These are phyloP conservation scores for Alternaria sp. DNA, from an alignment of 2,329 filamentous ascomycete species.

Conservation along the genomic window DNA sequence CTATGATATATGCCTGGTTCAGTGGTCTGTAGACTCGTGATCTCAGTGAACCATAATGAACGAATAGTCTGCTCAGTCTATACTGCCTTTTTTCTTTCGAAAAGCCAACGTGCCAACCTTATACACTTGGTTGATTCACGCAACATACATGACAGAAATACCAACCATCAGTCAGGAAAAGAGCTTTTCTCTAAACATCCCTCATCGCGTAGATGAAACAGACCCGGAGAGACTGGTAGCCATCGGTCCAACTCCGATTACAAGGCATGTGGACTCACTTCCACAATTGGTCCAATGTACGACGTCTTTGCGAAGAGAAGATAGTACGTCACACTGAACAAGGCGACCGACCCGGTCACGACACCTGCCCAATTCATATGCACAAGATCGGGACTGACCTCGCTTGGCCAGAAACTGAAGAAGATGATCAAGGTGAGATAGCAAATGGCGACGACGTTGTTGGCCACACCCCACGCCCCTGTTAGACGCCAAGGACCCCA, in stretches of 20 bases:
- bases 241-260: slow-evolving; percentile 5
- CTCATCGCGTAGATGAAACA: background rate
- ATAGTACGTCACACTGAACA: slow-evolving; percentile 46
- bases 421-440: slow-evolving; percentile 46
- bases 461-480: slow-evolving; percentile 37
- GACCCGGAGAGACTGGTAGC: background rate
- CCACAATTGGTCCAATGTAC: slow-evolving; percentile 47
- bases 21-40: too few species aligned
- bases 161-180: background rate
- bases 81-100: background rate
- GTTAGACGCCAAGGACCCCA: slow-evolving; percentile 49
- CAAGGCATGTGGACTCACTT: slow-evolving; percentile 37
- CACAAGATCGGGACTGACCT: slow-evolving; percentile 22
- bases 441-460: slow-evolving; percentile 44
- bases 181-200: background rate
- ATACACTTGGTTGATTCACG: background rate
- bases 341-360: slow-evolving; percentile 39
- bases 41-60: background rate
- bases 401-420: slow-evolving; percentile 48
- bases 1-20: background rate
- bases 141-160: background rate
- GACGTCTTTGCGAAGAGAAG: slow-evolving; percentile 37
- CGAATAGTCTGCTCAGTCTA: background rate
- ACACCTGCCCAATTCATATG: slow-evolving; percentile 48
- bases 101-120: background rate